Percentiles rank a stretch among this genome's conserved stretches.
These are phyloP conservation scores for Salix suchowensis DNA, from an alignment of 345 rosid genomes.

Conservation along the genomic window DNA sequence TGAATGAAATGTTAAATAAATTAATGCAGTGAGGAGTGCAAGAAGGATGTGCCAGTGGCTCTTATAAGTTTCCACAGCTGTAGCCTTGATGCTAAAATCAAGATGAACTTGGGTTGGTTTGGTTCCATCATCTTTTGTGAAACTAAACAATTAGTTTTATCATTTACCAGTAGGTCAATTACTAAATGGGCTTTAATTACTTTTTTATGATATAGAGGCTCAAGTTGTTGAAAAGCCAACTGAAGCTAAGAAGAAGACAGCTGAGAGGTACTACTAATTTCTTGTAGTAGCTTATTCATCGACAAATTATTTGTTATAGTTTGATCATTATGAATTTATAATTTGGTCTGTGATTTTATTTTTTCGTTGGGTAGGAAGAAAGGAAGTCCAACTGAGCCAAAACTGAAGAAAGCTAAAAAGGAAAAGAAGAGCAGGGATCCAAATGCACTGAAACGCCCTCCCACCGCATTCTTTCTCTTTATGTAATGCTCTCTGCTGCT, in stretches of 20 bases:
- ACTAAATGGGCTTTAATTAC: neutral
- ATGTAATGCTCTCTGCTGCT: slow-evolving; percentile 30
- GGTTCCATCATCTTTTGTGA: no score
- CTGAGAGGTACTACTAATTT: slow-evolving; percentile 44
- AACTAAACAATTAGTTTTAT: neutral
- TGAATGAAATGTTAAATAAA: neutral
- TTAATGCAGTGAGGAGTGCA: slow-evolving; percentile 64
- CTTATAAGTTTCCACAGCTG: slow-evolving; percentile 75
- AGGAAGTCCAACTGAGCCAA: slow-evolving; percentile 57
- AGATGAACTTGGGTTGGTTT: slow-evolving; percentile 62
- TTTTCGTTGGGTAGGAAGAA: slow-evolving; percentile 47
- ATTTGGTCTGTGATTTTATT: neutral
- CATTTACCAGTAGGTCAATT: neutral
- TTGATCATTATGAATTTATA: neutral
- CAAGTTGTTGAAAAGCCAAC: slow-evolving; percentile 64
- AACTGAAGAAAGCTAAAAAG: slow-evolving; percentile 55
- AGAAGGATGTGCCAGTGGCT: slow-evolving; percentile 66
- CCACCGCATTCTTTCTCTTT: slow-evolving; percentile 85
- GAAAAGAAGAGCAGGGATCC: slow-evolving; percentile 41
- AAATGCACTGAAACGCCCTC: slow-evolving; percentile 66
- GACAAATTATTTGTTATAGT: neutral
- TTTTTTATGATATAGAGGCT: slow-evolving; percentile 42
- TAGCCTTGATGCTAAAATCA: slow-evolving; percentile 83
- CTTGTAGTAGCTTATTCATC: no score
- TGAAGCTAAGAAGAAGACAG: slow-evolving; percentile 56